phyloP scores from a whole-genome alignment of 129 eudicot genomes.

The Flaveria trinervia region DNA sequence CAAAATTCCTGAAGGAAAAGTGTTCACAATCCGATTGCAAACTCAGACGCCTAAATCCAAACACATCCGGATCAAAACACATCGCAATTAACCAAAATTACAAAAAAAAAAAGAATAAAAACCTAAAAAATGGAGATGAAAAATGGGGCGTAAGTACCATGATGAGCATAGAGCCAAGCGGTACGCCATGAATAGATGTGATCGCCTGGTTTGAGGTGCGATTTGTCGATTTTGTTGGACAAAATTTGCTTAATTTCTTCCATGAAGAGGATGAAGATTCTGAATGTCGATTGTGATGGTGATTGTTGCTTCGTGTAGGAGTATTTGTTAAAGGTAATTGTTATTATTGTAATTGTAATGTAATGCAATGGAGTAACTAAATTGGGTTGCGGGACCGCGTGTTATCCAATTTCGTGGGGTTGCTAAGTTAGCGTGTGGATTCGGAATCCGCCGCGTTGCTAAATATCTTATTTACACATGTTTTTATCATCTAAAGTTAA shows the following conservation, averaged over 20 bases:
- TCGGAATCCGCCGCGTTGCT: too few species aligned
- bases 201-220: conserved; percentile 71
- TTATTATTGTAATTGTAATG: too few species aligned
- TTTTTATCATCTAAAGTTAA: too few species aligned
- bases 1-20: neutral
- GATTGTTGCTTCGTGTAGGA: conserved; percentile 30
- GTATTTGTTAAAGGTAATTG: neutral
- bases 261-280: conserved; percentile 1
- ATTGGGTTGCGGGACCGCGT: neutral
- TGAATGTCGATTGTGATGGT: neutral
- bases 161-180: conserved; percentile 80
- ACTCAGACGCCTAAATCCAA: neutral
- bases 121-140: neutral
- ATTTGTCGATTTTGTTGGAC: conserved; percentile 57
- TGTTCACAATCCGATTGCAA: neutral
- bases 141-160: conserved; percentile 42
- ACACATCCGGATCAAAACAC: conserved; percentile 5
- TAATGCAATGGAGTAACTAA: neutral
- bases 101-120: neutral
- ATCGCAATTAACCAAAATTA: neutral
- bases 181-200: conserved; percentile 88
- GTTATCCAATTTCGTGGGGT: neutral
- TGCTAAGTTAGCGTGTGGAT: neutral
- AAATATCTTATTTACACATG: too few species aligned
- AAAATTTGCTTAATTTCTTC: conserved; percentile 41